phyloP scores from a whole-genome alignment of 768 basidiomycete genomes.

The Kwoniella newhampshirensis region DNA sequence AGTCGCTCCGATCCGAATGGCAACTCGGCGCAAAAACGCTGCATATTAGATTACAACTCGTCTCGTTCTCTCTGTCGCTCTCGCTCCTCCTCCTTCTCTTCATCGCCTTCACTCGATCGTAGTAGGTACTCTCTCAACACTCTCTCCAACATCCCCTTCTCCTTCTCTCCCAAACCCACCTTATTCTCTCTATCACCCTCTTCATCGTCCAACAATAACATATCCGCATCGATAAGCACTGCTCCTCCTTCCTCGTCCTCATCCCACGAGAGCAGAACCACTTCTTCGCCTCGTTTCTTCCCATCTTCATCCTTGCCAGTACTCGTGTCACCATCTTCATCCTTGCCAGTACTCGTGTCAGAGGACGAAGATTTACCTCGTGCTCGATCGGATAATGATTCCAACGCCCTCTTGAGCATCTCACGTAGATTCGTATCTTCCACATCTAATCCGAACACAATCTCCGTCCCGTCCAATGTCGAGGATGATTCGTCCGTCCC shows the following conservation, averaged over 20 bases:
- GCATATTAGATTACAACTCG: too few relatives aligned
- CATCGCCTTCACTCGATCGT: constrained; percentile 3
- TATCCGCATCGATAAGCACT: constrained; percentile 20
- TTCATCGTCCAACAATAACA: neutral
- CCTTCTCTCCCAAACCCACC: constrained; percentile 12
- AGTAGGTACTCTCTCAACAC: constrained; percentile 20
- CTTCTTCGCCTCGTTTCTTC: constrained; percentile 6
- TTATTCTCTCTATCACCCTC: constrained; percentile 1
- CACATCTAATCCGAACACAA: constrained; percentile 11
- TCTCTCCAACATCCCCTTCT: constrained; percentile 25
- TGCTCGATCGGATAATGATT: constrained; percentile 10
- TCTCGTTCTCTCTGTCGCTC: neutral
- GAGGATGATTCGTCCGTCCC: too few relatives aligned
- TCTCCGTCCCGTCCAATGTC: constrained; percentile 3
- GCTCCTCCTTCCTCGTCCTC: constrained; percentile 23
- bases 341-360: neutral
- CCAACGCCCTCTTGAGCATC: constrained; percentile 22
- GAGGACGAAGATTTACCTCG: neutral
- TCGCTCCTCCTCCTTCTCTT: constrained; percentile 9
- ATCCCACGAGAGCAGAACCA: constrained; percentile 16
- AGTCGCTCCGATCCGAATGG: too few relatives aligned
- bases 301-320: constrained; percentile 5
- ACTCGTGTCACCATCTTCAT: neutral
- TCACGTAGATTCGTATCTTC: constrained; percentile 13
- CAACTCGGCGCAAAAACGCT: too few relatives aligned